Conservation (phyloP, 2,329 filamentous ascomycete genomes). For the Scedosporium boydii region DNA sequence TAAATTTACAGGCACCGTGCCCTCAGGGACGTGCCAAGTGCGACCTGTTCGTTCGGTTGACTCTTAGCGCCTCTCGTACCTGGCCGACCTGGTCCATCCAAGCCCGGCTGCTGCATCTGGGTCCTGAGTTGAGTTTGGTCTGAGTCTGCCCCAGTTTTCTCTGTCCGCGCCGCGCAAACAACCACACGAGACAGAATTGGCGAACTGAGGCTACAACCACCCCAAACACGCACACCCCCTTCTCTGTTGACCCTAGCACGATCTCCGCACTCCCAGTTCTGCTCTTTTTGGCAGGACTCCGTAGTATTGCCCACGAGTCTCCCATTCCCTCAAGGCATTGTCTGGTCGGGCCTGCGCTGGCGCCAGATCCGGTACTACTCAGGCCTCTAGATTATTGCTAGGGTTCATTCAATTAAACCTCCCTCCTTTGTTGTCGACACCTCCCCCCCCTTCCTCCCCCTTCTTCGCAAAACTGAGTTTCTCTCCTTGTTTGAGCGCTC, state of each 20-base stretch:
- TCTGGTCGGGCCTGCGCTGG: background rate
- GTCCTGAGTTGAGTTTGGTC: background rate
- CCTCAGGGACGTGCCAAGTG: too few species aligned
- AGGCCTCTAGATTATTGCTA: background rate
- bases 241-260: background rate
- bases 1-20: too few species aligned
- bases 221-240: background rate
- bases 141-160: background rate
- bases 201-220: background rate
- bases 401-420: conserved; percentile 1
- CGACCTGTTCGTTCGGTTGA: too few species aligned
- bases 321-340: background rate
- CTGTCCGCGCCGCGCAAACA: background rate
- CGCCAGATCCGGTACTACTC: background rate
- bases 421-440: background rate
- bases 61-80: too few species aligned
- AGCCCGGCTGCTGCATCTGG: too few species aligned
- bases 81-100: too few species aligned
- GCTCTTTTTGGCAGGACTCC: background rate
- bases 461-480: background rate
- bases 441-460: background rate
- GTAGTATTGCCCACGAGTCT: background rate
- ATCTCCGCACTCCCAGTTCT: background rate
- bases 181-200: background rate
- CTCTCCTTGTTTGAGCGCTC: background rate